A percentile compares a stretch with the other conserved stretches of the same genome.
Conservation (phyloP, 495 filamentous ascomycete genomes). For the Hyphodiscus hymeniophilus region DNA sequence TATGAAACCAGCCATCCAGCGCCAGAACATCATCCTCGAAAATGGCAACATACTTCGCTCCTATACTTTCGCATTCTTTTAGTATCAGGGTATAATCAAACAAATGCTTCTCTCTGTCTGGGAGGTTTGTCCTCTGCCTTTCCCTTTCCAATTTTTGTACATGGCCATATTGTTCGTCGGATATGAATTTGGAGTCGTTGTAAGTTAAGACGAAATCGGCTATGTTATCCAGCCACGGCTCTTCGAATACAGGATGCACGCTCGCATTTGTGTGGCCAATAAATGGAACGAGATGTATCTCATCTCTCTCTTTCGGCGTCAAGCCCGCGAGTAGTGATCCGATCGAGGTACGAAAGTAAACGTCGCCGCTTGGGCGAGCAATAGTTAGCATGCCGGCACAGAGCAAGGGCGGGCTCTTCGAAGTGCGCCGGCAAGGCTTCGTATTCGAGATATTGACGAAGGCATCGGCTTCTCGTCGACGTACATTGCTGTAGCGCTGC, state of each 20-base stretch:
- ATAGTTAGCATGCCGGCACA: conserved; percentile 29
- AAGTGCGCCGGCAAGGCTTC: conserved; percentile 1
- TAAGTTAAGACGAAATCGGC: conserved; percentile 42
- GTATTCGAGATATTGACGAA: conserved; percentile 13
- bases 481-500: conserved; percentile 18
- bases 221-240: conserved; percentile 39
- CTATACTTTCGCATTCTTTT: conserved; percentile 33
- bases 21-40: conserved; percentile 50
- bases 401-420: conserved; percentile 10
- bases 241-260: conserved; percentile 39
- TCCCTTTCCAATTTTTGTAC: conserved; percentile 21
- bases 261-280: conserved; percentile 41
- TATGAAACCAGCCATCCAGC: conserved; percentile 40
- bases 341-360: conserved; percentile 40
- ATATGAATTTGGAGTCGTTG: conserved; percentile 20
- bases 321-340: conserved; percentile 44
- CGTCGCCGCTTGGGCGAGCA: conserved; percentile 17
- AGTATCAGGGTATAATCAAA: conserved; percentile 43
- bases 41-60: conserved; percentile 39
- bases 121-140: conserved; percentile 31
- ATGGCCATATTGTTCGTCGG: conserved; percentile 24
- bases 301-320: conserved; percentile 33
- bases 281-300: conserved; percentile 42
- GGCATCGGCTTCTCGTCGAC: conserved; percentile 19
- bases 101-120: conserved; percentile 11